These are phyloP conservation scores for Lentinula sp. DNA, from an alignment of 768 basidiomycete genomes.

Conservation along the genomic window DNA sequence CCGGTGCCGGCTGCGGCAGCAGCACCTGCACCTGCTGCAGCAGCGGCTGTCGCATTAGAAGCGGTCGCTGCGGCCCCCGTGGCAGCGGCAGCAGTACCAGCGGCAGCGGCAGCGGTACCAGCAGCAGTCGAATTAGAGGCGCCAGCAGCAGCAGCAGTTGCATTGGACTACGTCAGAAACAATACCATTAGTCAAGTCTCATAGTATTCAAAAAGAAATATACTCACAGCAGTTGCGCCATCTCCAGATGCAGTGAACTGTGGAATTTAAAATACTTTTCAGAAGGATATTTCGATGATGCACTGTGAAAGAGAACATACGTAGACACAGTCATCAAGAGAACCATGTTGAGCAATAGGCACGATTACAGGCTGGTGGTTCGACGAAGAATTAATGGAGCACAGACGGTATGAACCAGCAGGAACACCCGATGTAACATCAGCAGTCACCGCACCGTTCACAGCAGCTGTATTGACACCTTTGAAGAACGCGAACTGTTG, in stretches of 20 bases:
- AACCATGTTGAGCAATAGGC: constrained; percentile 32
- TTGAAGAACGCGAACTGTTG: constrained; percentile 53
- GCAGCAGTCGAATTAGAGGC: neutral
- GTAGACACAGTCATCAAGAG: constrained; percentile 33
- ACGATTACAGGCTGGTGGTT: constrained; percentile 39
- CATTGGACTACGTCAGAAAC: neutral
- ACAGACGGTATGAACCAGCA: constrained; percentile 43
- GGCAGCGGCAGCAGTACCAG: neutral
- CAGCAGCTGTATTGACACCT: constrained; percentile 40
- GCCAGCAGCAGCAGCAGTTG: neutral
- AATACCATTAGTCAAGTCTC: neutral
- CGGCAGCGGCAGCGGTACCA: too few species aligned
- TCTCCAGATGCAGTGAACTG: neutral
- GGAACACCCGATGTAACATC: constrained; percentile 40
- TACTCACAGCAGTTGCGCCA: neutral
- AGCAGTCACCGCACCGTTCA: constrained; percentile 37
- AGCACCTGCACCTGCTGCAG: neutral
- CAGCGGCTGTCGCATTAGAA: neutral
- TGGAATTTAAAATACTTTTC: neutral
- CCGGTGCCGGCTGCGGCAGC: too few species aligned
- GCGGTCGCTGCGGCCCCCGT: neutral
- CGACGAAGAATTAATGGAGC: constrained; percentile 38
- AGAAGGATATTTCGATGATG: neutral
- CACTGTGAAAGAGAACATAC: constrained; percentile 10
- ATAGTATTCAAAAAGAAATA: neutral